Evolutionary conservation across 106 monocot genomes (phyloP), one percentile per base, ranked within the genome.

Genomic region (Dendrobium nobile): DNA sequence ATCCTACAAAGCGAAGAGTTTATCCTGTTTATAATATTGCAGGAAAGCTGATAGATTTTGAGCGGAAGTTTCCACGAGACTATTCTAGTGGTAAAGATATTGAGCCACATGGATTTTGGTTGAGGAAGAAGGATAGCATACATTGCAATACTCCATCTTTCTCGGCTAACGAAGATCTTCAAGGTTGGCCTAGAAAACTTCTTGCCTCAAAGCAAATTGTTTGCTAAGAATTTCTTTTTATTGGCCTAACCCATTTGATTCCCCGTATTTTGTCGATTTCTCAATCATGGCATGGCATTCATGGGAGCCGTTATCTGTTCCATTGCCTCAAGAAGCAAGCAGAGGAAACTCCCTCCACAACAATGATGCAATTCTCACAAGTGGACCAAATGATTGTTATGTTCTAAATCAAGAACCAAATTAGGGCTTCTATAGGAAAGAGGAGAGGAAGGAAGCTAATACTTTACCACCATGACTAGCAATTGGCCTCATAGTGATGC

Each of bases 31-130:
- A 89, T 73, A 86, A 59, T 37, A 56, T 89, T 64, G 89, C 89
- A 27, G 89, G 89, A 51, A 89, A 89, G 82, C 80, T 86, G 77
- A 86, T 89, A 7, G 89, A 89, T 84, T 89, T 89, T 77, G 89
- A 89, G 68, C 64, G 80, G 47, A 89, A 84, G 67, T 89, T 79
- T 73, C 82, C 86, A 1, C 74, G 82, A 48, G 78, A 87, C 56
- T 85, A 81, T 68, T 83, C 85, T 0, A 78, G 80, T 81, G 88
- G 83, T 40, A 88, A 80, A 59, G 88, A 85, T 72, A 78, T 88
- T 41, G 54, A 83, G 75, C 77, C 85, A 67, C 80, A 77, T 80
- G 88, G 88, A 37, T 88, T 88, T 85, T 88, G 88, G 88, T 20
- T 43, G 78, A 81, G 64, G 64, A 84, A 84, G 59, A 83, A 80